Conservation (phyloP, 371 early-diverging fungal genomes). For the Batrachochytrium dendrobatidis region DNA sequence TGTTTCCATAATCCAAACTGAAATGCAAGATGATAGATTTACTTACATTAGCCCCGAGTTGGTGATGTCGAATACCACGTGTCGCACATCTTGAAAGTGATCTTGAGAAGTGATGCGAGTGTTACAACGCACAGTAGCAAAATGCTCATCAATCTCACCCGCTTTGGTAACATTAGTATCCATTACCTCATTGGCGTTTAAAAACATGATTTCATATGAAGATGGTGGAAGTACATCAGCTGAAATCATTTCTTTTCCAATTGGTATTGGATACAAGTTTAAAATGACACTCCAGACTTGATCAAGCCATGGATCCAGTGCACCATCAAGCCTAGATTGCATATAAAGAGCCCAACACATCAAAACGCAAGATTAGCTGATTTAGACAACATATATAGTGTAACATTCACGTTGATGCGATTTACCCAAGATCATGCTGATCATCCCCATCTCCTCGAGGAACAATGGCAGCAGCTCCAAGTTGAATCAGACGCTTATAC, state of each 20-base stretch:
- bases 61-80: slow-evolving; percentile 45
- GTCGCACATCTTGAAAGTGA: slow-evolving; percentile 90
- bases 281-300: slow-evolving; percentile 62
- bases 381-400: no score
- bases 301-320: slow-evolving; percentile 75
- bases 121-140: slow-evolving; percentile 19
- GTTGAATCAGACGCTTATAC: slow-evolving; percentile 72
- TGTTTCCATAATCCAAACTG: neutral
- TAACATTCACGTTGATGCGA: neutral
- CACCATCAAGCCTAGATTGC: slow-evolving; percentile 72
- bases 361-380: no score
- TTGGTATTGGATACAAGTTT: slow-evolving; percentile 52
- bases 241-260: slow-evolving; percentile 42
- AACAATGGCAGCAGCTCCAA: slow-evolving; percentile 76
- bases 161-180: no score
- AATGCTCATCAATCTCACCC: no score
- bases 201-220: slow-evolving; percentile 33
- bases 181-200: no score
- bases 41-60: neutral
- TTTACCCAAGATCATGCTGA: slow-evolving; percentile 89
- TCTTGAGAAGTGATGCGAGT: slow-evolving; percentile 63
- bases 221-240: slow-evolving; percentile 43
- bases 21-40: neutral
- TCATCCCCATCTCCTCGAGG: slow-evolving; percentile 90
- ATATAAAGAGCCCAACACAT: neutral